These are phyloP conservation scores for Penicillium cinerascens DNA, from an alignment of 495 filamentous ascomycete genomes.

Conservation along the genomic window DNA sequence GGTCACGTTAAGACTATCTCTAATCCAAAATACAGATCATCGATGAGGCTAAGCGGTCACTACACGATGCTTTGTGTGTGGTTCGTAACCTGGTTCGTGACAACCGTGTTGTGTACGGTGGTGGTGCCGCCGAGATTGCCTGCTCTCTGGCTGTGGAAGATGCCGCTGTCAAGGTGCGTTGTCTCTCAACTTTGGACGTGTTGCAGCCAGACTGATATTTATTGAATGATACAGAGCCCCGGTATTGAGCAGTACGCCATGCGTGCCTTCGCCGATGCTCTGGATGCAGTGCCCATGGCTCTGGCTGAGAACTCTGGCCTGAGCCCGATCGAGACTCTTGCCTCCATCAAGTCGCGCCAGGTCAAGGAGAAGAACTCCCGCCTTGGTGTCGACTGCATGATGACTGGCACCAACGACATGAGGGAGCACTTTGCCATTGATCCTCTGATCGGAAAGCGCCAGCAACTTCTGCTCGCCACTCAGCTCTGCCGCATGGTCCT, in stretches of 20 bases:
- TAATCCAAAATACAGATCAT: slow-evolving; percentile 64
- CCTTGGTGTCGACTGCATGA: slow-evolving; percentile 97
- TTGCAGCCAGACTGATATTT: slow-evolving; percentile 6
- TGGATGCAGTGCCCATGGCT: slow-evolving; percentile 94
- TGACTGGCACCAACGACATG: slow-evolving; percentile 92
- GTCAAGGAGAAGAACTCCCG: slow-evolving; percentile 82
- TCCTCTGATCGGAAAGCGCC: slow-evolving; percentile 93
- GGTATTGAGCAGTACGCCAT: slow-evolving; percentile 98
- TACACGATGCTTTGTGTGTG: slow-evolving; percentile 96
- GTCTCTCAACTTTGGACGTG: background rate
- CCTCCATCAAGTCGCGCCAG: slow-evolving; percentile 92
- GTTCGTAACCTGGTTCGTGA: slow-evolving; percentile 94
- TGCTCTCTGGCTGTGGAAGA: slow-evolving; percentile 96
- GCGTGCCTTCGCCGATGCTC: slow-evolving; percentile 93
- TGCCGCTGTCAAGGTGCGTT: slow-evolving; percentile 75
- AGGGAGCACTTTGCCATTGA: slow-evolving; percentile 96
- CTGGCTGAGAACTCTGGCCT: slow-evolving; percentile 95
- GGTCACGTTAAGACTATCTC: background rate
- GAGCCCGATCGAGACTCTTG: slow-evolving; percentile 91
- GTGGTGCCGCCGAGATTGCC: slow-evolving; percentile 95
- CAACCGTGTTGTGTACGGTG: slow-evolving; percentile 98
- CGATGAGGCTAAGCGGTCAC: slow-evolving; percentile 95
- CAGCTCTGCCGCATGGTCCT: slow-evolving; percentile 99
- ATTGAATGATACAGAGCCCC: slow-evolving; percentile 56
- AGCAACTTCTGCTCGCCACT: slow-evolving; percentile 92